Conservation (phyloP, 805 yeast genomes). For the Yarrowia keelungensis region DNA sequence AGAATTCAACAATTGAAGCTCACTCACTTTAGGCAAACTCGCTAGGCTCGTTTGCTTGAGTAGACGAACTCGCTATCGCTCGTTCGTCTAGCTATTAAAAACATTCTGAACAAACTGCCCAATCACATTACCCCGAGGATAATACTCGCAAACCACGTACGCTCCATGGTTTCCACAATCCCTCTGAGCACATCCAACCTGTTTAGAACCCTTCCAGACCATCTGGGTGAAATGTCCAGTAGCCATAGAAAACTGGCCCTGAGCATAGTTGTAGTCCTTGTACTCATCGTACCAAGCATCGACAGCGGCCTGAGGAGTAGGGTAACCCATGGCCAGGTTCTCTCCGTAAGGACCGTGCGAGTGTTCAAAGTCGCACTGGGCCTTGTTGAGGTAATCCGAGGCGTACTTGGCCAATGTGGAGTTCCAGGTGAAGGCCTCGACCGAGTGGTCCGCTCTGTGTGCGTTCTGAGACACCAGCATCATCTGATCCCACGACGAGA, state of each 20-base stretch:
- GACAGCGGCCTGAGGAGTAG: constrained; percentile 55
- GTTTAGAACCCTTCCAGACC: constrained; percentile 69
- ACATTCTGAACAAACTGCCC: constrained; percentile 45
- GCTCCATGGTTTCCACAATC: constrained; percentile 62
- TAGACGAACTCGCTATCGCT: too few relatives aligned
- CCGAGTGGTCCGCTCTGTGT: constrained; percentile 45
- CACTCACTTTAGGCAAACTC: too few relatives aligned
- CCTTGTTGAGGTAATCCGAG: constrained; percentile 55
- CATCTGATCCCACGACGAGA: constrained; percentile 39
- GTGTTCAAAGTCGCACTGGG: constrained; percentile 64
- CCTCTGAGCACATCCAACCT: constrained; percentile 75
- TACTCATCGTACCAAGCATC: constrained; percentile 81
- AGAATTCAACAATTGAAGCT: too few relatives aligned
- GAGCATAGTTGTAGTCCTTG: constrained; percentile 57
- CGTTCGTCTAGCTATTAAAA: constrained; percentile 1
- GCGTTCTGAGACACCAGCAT: constrained; percentile 45
- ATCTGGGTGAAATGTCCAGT: constrained; percentile 87
- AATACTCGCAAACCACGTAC: constrained; percentile 77
- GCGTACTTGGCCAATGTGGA: constrained; percentile 61
- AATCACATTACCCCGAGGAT: constrained; percentile 70
- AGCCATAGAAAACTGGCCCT: constrained; percentile 51
- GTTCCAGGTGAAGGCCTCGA: constrained; percentile 62
- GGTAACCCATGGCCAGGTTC: constrained; percentile 78
- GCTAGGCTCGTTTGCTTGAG: too few relatives aligned
- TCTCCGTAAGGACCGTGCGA: constrained; percentile 78